Percentiles rank a stretch among this genome's conserved stretches.
phyloP scores from a whole-genome alignment of 164 flowering plant species.

The Nymphaea thermarum region DNA sequence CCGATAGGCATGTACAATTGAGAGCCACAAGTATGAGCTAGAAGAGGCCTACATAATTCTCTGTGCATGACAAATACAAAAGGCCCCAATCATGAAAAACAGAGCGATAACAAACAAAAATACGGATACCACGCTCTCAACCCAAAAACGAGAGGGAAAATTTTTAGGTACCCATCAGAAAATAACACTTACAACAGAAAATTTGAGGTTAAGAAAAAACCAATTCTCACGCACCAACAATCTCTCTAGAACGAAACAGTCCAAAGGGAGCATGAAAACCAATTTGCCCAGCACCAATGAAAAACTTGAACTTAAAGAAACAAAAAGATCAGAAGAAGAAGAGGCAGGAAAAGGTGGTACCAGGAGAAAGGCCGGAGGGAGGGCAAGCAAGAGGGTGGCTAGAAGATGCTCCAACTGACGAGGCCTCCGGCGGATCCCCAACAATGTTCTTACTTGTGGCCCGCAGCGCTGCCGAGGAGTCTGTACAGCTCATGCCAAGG shows the following conservation, averaged over 20 bases:
- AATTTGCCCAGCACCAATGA: neutral
- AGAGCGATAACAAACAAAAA: neutral
- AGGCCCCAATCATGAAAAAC: neutral
- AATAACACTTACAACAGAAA: too few species aligned
- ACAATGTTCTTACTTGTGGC: neutral
- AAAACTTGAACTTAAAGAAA: too few species aligned
- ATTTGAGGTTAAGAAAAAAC: too few species aligned
- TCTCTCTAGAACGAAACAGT: too few species aligned
- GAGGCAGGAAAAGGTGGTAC: neutral
- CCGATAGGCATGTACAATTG: neutral
- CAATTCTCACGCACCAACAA: too few species aligned
- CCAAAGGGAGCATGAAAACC: neutral
- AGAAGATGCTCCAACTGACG: neutral
- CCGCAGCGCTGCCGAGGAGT: neutral
- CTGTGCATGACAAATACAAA: too few species aligned
- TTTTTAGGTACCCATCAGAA: too few species aligned
- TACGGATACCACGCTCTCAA: neutral
- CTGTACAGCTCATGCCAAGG: conserved; percentile 7
- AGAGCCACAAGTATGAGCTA: too few species aligned
- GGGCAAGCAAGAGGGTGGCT: neutral
- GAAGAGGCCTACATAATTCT: too few species aligned
- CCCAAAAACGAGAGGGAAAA: too few species aligned
- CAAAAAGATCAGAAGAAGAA: neutral
- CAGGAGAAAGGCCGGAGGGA: neutral
- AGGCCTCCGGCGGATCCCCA: neutral